Evolutionary conservation across 108 stramenopile genomes (phyloP).

Genomic region (Poteriospumella lacustris): DNA sequence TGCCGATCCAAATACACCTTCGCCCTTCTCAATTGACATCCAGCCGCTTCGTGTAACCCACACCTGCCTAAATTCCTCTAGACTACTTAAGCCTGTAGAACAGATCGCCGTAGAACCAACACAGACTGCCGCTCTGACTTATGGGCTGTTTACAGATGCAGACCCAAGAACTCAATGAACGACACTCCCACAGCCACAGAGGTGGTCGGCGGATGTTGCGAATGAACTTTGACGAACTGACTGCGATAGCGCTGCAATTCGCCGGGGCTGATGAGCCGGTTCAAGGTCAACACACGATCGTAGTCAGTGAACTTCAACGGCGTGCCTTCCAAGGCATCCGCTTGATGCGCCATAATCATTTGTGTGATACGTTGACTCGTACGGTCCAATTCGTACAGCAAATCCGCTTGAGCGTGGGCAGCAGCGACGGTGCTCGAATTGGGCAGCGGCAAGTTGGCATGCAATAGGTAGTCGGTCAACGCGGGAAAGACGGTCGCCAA

Average conservation of each 20-base stretch:
- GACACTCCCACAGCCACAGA: background rate
- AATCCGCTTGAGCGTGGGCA: slow-evolving; percentile 10
- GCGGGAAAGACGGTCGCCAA: too few relatives aligned
- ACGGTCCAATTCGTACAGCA: slow-evolving; percentile 13
- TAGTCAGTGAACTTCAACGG: background rate
- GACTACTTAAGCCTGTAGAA: too few relatives aligned
- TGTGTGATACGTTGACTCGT: background rate
- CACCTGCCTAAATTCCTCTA: too few relatives aligned
- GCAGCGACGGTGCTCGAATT: background rate
- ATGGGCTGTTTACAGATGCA: slow-evolving; percentile 14
- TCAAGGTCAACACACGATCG: background rate
- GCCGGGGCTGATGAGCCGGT: background rate
- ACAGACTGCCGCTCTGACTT: too few relatives aligned
- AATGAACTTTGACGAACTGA: slow-evolving; percentile 21
- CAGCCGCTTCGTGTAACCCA: too few relatives aligned
- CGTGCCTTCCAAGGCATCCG: slow-evolving; percentile 1
- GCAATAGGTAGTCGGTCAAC: background rate
- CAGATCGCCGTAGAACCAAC: too few relatives aligned
- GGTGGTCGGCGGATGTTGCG: slow-evolving; percentile 12
- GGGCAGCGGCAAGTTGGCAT: background rate
- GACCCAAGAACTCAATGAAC: slow-evolving; percentile 18
- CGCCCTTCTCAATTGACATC: too few relatives aligned
- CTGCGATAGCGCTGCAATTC: background rate
- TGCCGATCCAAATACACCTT: too few relatives aligned
- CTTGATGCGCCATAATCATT: background rate